Base-by-base conservation (phyloP, 495 filamentous ascomycete genomes). In the Friedmanniomyces simplex region DNA sequence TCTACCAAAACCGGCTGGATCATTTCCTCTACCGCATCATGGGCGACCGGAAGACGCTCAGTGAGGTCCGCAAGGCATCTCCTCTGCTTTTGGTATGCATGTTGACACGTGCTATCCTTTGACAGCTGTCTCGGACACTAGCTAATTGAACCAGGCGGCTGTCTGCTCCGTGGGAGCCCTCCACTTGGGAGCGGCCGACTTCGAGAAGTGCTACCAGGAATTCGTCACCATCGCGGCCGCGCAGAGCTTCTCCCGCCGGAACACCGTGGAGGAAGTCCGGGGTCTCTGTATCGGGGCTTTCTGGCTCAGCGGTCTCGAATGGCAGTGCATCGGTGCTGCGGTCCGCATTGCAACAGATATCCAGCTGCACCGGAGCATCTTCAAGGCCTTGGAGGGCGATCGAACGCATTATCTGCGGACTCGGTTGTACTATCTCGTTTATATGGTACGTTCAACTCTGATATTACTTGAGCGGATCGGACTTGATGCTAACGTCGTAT, bases 281-380 rank as follows among this genome's bases (percentile, higher is more conserved):
- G 78, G 72, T 7, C 55, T 81, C 34, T 78, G 75, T 56, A 76
- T 79, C 14, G 78, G 73, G 5, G 74, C 77, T 16, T 81, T 79
- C 53, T 81, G 78, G 78, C 71, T 81, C 52, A 71, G 73, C 10
- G 76, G 77, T 62, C 72, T 81, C 25, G 77, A 74, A 58, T 81
- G 78, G 78, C 78, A 76, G 52, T 65, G 78, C n/a, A 78, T 76
- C 25, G 78, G 77, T 2, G 76, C 77, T 59, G 77, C 77, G 2
- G 76, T 81, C 6, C 77, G 78, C n/a, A 78, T 79, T 52, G 77
- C 77, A 0, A 79, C 77, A 0, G 78, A 81, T 59, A 70, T 73
- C 30, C 72, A 74, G 39, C 63, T 81, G 5, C 77, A 77, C 45
- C 74, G 73, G 49, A 77, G 72, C 48, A 76, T 76, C 52, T 72